Conservation (phyloP, 1,284 basidiomycete genomes). For the Gomphus bonarii region DNA sequence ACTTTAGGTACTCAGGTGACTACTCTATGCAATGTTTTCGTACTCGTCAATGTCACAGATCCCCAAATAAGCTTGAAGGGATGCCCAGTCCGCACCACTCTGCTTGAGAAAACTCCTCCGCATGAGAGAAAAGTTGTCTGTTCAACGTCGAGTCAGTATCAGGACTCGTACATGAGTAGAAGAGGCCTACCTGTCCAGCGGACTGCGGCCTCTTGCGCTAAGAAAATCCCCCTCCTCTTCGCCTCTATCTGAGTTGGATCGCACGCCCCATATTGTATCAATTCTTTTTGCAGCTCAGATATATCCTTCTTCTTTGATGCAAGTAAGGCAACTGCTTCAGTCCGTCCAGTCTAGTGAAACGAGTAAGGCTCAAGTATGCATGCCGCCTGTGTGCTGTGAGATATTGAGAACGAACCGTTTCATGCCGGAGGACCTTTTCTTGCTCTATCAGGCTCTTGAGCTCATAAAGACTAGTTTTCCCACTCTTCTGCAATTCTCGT, state of each 20-base stretch:
- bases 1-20: not conserved
- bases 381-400: not conserved
- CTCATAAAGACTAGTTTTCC: conserved; percentile 18
- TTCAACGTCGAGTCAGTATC: not conserved
- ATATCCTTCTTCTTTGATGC: conserved; percentile 42
- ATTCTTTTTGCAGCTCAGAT: conserved; percentile 51
- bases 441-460: conserved; percentile 30
- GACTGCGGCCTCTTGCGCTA: conserved; percentile 70
- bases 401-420: conserved; percentile 47
- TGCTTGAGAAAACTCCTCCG: conserved; percentile 56
- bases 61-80: conserved; percentile 53
- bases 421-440: conserved; percentile 48
- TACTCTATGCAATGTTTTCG: conserved; percentile 40
- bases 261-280: conserved; percentile 68
- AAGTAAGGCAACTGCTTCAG: conserved; percentile 38
- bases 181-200: conserved; percentile 74
- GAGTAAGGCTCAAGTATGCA: not conserved
- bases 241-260: conserved; percentile 74
- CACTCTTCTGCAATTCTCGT: conserved; percentile 41
- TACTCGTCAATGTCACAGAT: conserved; percentile 50
- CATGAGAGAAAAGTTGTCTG: conserved; percentile 55
- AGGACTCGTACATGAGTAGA: conserved; percentile 1
- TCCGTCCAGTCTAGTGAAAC: conserved; percentile 42
- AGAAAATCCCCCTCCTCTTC: conserved; percentile 53
- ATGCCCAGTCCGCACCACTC: conserved; percentile 41